phyloP scores from a whole-genome alignment of 2,329 filamentous ascomycete species.

The Cordyceps fumosorosea region DNA sequence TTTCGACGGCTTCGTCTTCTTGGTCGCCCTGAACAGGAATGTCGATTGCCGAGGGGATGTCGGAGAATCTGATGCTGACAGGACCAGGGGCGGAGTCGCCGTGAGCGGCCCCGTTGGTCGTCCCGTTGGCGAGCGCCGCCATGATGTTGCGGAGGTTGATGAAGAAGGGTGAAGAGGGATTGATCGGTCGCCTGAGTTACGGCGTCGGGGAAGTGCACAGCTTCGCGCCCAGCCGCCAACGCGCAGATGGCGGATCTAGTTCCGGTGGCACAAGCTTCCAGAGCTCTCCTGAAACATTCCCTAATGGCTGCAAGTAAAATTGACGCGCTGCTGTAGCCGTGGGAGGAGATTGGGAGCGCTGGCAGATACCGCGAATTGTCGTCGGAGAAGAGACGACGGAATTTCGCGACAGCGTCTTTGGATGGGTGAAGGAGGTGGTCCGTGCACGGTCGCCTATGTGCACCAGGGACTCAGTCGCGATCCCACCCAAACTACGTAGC shows the following conservation, averaged over 20 bases:
- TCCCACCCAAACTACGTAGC: neutral
- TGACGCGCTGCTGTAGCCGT: conserved; percentile 1
- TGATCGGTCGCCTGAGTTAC: neutral
- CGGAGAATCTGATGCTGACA: conserved; percentile 53
- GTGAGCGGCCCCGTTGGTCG: conserved; percentile 37
- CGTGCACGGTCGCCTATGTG: conserved; percentile 3
- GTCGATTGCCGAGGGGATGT: conserved; percentile 59
- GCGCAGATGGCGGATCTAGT: neutral
- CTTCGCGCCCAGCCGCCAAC: conserved; percentile 3
- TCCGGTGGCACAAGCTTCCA: neutral
- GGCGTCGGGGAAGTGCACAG: conserved; percentile 3
- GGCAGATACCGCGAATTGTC: conserved; percentile 9
- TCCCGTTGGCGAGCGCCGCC: conserved; percentile 37
- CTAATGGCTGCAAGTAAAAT: neutral
- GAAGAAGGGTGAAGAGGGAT: neutral
- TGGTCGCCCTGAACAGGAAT: conserved; percentile 58
- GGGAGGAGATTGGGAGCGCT: neutral
- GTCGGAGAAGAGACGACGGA: conserved; percentile 3
- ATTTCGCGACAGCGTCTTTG: conserved; percentile 12
- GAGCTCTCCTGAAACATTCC: neutral
- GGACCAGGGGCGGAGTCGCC: conserved; percentile 29
- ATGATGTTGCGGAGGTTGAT: conserved; percentile 23
- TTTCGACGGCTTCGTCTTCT: conserved; percentile 75
- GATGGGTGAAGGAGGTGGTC: conserved; percentile 8
- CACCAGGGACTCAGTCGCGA: neutral